Evolutionary conservation across 1,284 basidiomycete genomes (phyloP), one percentile per base, ranked within the genome.

Genomic region (Ustilago vetiveriae): DNA sequence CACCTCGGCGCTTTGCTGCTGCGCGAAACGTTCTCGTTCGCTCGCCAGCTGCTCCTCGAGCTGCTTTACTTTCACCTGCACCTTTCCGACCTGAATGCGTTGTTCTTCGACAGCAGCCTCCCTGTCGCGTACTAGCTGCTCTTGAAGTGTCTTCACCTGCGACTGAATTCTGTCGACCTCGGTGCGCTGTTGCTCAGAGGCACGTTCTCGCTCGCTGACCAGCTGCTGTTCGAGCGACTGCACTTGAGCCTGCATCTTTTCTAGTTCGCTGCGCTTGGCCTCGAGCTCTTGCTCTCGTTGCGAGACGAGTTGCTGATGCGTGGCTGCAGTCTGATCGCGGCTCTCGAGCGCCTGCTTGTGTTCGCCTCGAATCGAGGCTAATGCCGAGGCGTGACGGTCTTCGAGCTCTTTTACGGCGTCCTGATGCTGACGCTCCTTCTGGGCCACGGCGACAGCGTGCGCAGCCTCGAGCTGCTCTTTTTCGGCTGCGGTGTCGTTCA

Each of bases 331-430:
- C 40, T 51, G 43, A 21, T 74, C 68, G 22, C 60, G 50, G 3
- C 37, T 60, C 19, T 70, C 55, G 19, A 70, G 73, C 9, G 64
- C 55, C 40, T 50, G 62, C 39, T 65, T 66, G 29, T 72, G 56
- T 36, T 70, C 69, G 9, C 43, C 37, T 3, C 65, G 57, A n/a
- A 71, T 47, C 46, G 68, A 55, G 17, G 50, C 51, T 16, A 73
- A 45, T 0, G 57, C 41, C 9, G 33, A 39, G n/a, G 48, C 46
- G 21, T 74, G 67, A 32, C 43, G 55, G 44, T 60, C 60, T 24
- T 76, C 62, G 37, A 73, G 51, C 42, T 70, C 65, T 47, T 73
- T 60, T 49, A 75, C 41, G 11, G 51, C 49, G 24, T 55, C 64
- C 33, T 62, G 47, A 38, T 69, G 62, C 43, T 73, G 56, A 19